Percentiles rank a stretch among this genome's conserved stretches.
Evolutionary conservation across 1,284 basidiomycete species (phyloP).

Genomic region (Cryptococcus sp.): DNA sequence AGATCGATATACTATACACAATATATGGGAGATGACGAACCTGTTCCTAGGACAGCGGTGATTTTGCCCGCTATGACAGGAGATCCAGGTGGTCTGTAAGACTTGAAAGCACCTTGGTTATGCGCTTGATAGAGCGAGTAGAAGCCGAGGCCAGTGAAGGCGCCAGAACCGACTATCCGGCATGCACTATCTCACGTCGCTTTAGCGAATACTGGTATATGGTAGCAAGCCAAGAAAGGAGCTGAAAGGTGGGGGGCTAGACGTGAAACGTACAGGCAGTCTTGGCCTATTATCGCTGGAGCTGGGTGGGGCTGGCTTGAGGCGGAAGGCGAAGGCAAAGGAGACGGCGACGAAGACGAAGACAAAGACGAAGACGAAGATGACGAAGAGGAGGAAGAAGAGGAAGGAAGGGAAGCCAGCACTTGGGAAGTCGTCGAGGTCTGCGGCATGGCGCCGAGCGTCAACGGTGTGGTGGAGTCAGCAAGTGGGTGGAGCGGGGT

Average conservation of each 20-base stretch:
- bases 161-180: slow-evolving; percentile 42
- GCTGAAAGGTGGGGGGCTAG: background rate
- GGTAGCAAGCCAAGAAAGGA: too few species aligned
- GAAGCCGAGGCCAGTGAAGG: slow-evolving; percentile 45
- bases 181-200: slow-evolving; percentile 32
- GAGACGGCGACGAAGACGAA: background rate
- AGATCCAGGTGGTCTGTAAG: slow-evolving; percentile 34
- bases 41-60: slow-evolving; percentile 41
- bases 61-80: slow-evolving; percentile 36
- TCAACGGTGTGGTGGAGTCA: background rate
- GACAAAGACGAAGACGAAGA: background rate
- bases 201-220: too few species aligned
- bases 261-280: slow-evolving; percentile 22
- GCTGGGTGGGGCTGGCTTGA: background rate
- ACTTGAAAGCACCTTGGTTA: slow-evolving; percentile 42
- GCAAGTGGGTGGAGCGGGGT: too few species aligned
- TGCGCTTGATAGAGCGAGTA: slow-evolving; percentile 46
- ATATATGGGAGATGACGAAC: slow-evolving; percentile 27
- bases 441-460: background rate
- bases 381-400: background rate
- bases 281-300: slow-evolving; percentile 9
- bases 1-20: background rate
- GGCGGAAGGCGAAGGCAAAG: slow-evolving; percentile 1
- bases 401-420: background rate
- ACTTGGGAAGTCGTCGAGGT: background rate